Base-by-base conservation (phyloP, 2,329 filamentous ascomycete genomes). In the Aureobasidium sp. region DNA sequence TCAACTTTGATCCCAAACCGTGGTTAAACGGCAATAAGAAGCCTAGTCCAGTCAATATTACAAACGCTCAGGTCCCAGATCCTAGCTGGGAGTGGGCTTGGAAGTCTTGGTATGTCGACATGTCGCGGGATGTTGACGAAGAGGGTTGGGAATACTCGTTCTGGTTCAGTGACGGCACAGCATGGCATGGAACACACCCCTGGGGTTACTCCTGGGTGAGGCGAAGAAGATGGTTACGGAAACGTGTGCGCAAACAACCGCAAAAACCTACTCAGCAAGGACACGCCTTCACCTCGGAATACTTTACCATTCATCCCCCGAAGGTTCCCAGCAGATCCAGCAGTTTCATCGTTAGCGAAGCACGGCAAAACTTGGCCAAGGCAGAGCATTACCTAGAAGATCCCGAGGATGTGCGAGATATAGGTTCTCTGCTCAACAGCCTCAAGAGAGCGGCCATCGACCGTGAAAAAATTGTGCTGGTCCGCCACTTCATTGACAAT, bases 161-260 rank as follows among this genome's bases (percentile, higher is more conserved):
- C 72, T 87, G 89, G 67, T 99, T 97, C 71, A 73, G 74, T 34
- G 65, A 79, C 80, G 69, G 69, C 53, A 66, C 76, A 63, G 72
- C 75, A 8, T 99, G 94, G 94, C 94, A 99, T 74, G 87, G 87
- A 3, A 89, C 89, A 20, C 85, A 88, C 71, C 88, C 85, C 29
- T 97, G 93, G 92, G 96, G 91, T 75, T 93, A 92, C 73, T 96
- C 91, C 1, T 99, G 93, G 71, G 94, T 97, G n/a, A 83, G 94
- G 39, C 81, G 94, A 67, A 83, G 94, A 65, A 85, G 90, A 26
- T 99, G 94, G 94, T 85, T 93, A 61, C 82, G 94, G 47, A 88
- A 90, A 73, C 82, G 94, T 37, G 82, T 88, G 59, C 90, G 88
- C 75, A 84, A 84, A 71, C 64, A 78, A 69, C 13, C 50, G 70